Conservation (phyloP, 139 green algal species). For the Coelastrella sp. region DNA sequence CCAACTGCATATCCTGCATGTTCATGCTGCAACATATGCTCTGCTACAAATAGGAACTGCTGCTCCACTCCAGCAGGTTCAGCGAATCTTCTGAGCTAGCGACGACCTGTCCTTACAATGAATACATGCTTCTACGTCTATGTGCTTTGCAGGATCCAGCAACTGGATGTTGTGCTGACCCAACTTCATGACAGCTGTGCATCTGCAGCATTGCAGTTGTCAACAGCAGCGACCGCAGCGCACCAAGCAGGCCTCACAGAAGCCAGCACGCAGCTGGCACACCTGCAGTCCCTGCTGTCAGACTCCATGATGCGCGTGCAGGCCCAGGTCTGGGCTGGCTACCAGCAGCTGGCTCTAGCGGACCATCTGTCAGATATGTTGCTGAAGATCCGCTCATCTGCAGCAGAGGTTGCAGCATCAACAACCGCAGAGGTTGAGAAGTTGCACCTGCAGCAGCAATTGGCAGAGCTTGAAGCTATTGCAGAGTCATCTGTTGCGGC, state of each 20-base stretch:
- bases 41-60: no score
- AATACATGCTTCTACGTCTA: not conserved
- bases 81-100: not conserved
- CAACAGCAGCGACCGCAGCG: slow-evolving; percentile 2
- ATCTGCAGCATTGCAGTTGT: slow-evolving; percentile 10
- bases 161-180: slow-evolving; percentile 31
- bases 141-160: slow-evolving; percentile 5
- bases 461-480: slow-evolving; percentile 30
- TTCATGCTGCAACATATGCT: no score
- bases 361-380: slow-evolving; percentile 38
- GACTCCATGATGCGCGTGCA: slow-evolving; percentile 20
- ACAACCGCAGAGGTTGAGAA: slow-evolving; percentile 36
- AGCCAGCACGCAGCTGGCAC: slow-evolving; percentile 6
- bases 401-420: slow-evolving; percentile 17
- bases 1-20: no score
- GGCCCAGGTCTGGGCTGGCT: slow-evolving; percentile 31
- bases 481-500: not conserved
- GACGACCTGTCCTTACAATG: no score
- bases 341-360: slow-evolving; percentile 46
- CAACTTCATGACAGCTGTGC: slow-evolving; percentile 31
- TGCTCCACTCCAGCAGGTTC: no score
- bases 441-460: slow-evolving; percentile 35
- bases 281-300: slow-evolving; percentile 20
- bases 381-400: slow-evolving; percentile 29
- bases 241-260: not conserved